Percentiles rank a stretch among this genome's conserved stretches.
Conservation (phyloP, 768 basidiomycete species). For the Cubamyces lactineus region DNA sequence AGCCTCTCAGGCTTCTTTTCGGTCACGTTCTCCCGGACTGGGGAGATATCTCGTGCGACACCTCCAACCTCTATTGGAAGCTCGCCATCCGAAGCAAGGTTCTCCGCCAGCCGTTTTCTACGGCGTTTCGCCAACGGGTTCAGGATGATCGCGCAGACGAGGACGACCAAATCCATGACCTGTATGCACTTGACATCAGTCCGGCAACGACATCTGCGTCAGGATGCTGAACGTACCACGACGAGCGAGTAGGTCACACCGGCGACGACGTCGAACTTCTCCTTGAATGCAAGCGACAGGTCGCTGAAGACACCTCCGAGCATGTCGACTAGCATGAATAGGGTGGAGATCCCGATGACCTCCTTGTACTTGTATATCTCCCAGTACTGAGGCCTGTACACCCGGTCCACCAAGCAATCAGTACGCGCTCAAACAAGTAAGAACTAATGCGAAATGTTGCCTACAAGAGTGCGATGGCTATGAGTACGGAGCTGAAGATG, state of each 20-base stretch:
- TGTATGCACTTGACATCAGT: conserved; percentile 26
- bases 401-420: conserved; percentile 24
- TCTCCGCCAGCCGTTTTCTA: not conserved
- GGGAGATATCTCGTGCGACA: too few relatives aligned
- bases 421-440: too few relatives aligned
- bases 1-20: too few relatives aligned
- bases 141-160: conserved; percentile 62
- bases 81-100: not conserved
- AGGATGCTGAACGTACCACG: conserved; percentile 37
- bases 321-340: conserved; percentile 71
- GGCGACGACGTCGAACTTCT: conserved; percentile 62
- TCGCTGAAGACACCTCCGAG: conserved; percentile 70
- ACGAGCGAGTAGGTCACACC: conserved; percentile 66
- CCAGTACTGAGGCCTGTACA: conserved; percentile 63
- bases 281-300: conserved; percentile 66
- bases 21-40: too few relatives aligned
- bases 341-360: conserved; percentile 67
- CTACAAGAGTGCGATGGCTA: conserved; percentile 53
- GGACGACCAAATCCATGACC: conserved; percentile 63
- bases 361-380: conserved; percentile 69
- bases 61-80: too few relatives aligned
- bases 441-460: not conserved
- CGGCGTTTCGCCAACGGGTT: conserved; percentile 57
- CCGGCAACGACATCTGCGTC: not conserved
- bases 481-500: conserved; percentile 58